Evolutionary conservation across 345 rosid genomes (phyloP).

Genomic region (Bretschneidera sinensis): DNA sequence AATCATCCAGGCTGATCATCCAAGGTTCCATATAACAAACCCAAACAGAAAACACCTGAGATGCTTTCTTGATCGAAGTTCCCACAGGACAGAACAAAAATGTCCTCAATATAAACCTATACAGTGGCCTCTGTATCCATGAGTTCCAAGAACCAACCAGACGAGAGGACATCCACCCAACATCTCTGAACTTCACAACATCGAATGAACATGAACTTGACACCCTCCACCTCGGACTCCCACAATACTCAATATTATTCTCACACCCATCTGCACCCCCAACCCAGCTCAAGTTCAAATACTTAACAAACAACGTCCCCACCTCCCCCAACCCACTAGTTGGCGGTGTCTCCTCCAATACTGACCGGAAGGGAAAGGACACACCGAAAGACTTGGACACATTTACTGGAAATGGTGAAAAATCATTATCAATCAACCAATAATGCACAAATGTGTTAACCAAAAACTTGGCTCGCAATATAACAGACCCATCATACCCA

Average conservation of each 20-base stretch:
- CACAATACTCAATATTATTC: slow-evolving; percentile 26
- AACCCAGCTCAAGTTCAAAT: slow-evolving; percentile 62
- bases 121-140: slow-evolving; percentile 70
- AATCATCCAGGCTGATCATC: slow-evolving; percentile 55
- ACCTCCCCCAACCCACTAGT: slow-evolving; percentile 67
- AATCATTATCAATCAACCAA: slow-evolving; percentile 92
- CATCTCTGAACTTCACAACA: slow-evolving; percentile 31
- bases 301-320: slow-evolving; percentile 78
- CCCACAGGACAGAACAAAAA: slow-evolving; percentile 75
- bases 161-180: slow-evolving; percentile 25
- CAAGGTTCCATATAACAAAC: slow-evolving; percentile 78
- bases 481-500: slow-evolving; percentile 56
- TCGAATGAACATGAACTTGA: slow-evolving; percentile 36
- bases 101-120: slow-evolving; percentile 73
- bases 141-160: slow-evolving; percentile 61
- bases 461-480: slow-evolving; percentile 64
- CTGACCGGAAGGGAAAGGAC: slow-evolving; percentile 41
- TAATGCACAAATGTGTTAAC: slow-evolving; percentile 66
- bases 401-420: slow-evolving; percentile 60
- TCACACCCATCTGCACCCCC: slow-evolving; percentile 33
- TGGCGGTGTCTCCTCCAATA: slow-evolving; percentile 65
- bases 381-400: slow-evolving; percentile 66
- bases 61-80: slow-evolving; percentile 72
- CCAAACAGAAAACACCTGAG: slow-evolving; percentile 83
- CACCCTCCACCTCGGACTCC: slow-evolving; percentile 42